phyloP scores from a whole-genome alignment of 768 basidiomycete genomes.

The Jaapia argillacea region DNA sequence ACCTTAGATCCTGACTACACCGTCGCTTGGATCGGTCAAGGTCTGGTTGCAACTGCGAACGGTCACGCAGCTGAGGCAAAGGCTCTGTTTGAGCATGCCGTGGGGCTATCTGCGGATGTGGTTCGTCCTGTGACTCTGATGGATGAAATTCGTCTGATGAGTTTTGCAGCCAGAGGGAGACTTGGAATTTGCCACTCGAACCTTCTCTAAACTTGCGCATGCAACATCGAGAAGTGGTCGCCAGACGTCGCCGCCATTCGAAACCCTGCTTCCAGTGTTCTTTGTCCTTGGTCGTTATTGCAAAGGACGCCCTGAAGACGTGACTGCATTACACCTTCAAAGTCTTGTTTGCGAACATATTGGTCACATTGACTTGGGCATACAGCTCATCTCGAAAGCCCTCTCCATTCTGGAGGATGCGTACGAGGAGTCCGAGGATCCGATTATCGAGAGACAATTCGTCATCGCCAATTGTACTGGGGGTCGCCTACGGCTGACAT shows the following conservation, averaged over 20 bases:
- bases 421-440: conserved; percentile 84
- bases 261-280: conserved; percentile 64
- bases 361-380: conserved; percentile 55
- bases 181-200: conserved; percentile 57
- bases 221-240: conserved; percentile 9
- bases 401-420: conserved; percentile 70
- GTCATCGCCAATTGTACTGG: conserved; percentile 75
- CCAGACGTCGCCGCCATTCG: conserved; percentile 18
- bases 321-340: conserved; percentile 72
- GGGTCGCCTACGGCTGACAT: conserved; percentile 64
- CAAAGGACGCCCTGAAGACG: conserved; percentile 54
- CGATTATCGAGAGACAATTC: conserved; percentile 67
- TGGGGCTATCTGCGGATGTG: conserved; percentile 43
- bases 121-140: conserved; percentile 30
- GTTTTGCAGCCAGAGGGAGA: conserved; percentile 65
- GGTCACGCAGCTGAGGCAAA: conserved; percentile 52
- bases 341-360: conserved; percentile 81
- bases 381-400: conserved; percentile 44
- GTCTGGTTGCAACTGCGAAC: conserved; percentile 51
- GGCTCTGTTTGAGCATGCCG: conserved; percentile 66
- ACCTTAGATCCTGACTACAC: conserved; percentile 86
- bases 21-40: conserved; percentile 87
- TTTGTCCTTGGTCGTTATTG: conserved; percentile 74
- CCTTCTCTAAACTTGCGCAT: conserved; percentile 36
- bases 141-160: neutral